Percentiles rank a stretch among this genome's conserved stretches.
Conservation (phyloP, 2,329 filamentous ascomycete genomes). For the Didymella pinodella region DNA sequence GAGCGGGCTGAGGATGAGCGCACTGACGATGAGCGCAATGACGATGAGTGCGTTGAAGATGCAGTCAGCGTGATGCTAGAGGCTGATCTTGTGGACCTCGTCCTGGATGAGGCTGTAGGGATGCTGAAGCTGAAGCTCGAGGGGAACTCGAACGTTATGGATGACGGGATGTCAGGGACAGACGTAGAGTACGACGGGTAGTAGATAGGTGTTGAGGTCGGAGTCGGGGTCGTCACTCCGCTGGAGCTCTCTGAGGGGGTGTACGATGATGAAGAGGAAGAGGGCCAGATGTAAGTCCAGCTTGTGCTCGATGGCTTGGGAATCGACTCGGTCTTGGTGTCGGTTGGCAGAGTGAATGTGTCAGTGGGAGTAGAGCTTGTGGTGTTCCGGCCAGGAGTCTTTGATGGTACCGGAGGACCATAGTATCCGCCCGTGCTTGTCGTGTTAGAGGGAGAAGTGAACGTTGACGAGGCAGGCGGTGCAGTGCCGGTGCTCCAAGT, state of each 20-base stretch:
- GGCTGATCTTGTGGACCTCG: background rate
- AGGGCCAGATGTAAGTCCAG: background rate
- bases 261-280: slow-evolving; percentile 2
- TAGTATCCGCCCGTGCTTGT: slow-evolving; percentile 13
- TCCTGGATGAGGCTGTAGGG: slow-evolving; percentile 2
- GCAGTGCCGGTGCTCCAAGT: slow-evolving; percentile 5
- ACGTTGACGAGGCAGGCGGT: background rate
- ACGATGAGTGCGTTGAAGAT: background rate
- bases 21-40: background rate
- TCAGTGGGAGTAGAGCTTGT: slow-evolving; percentile 6
- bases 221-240: slow-evolving; percentile 1
- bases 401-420: slow-evolving; percentile 3
- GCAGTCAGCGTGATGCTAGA: background rate
- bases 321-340: slow-evolving; percentile 1
- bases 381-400: slow-evolving; percentile 2
- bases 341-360: slow-evolving; percentile 11
- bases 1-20: background rate
- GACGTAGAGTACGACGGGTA: slow-evolving; percentile 2
- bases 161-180: slow-evolving; percentile 2
- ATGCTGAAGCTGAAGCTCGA: slow-evolving; percentile 4
- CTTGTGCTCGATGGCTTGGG: slow-evolving; percentile 4
- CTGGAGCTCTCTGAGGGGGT: slow-evolving; percentile 1
- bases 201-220: slow-evolving; percentile 2
- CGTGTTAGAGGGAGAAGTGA: slow-evolving; percentile 7
- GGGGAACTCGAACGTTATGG: slow-evolving; percentile 15